Evolutionary conservation across 495 filamentous ascomycete genomes (phyloP), one percentile per base, ranked within the genome.

Genomic region (Hamigera avellanea): DNA sequence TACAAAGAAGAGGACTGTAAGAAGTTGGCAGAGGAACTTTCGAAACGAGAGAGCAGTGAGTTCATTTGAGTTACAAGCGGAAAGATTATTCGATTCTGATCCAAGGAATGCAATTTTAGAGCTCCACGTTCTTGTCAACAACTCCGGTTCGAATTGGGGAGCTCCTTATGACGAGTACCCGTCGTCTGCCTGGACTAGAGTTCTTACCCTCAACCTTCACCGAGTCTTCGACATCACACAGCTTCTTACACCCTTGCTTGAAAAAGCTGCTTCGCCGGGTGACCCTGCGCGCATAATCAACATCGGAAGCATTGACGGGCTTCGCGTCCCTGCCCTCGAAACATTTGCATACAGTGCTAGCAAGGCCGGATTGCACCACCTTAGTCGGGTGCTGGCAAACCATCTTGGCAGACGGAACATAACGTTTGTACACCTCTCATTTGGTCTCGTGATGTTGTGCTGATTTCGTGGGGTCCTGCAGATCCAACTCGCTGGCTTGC

Each of bases 201-300:
- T 88, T 4, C 66, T 88, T 15, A 86, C 81, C 15, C 72, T 86
- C 26, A 91, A 91, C 56, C 72, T 89, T 7, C 76, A 86, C 37
- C 75, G 81, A 14, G 77, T 88, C 34, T 93, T 86, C 57, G 81
- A 81, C 37, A 65, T 86, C 8, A 86, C 84, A 3, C 78, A 81
- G 53, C 62, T 73, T 2, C 68, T 85, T 13, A 80, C 82, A 1
- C 83, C 83, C 2, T 59, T 86, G 16, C 62, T 91, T 33, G 77
- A 83, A 56, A 69, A 63, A 39, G 69, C 55, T 1, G 54, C 65
- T 10, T 49, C 55, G 0, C 42, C 53, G 8, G 56, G 49, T 7
- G 64, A 73, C 39, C 79, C 79, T 0, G 62, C 70, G 3, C 71
- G 84, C 8, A 67, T 89, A 16, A 82, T 85, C 46, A 84, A 88